Conservation (phyloP, 371 early-diverging fungal species). For the Mucor ambiguus region DNA sequence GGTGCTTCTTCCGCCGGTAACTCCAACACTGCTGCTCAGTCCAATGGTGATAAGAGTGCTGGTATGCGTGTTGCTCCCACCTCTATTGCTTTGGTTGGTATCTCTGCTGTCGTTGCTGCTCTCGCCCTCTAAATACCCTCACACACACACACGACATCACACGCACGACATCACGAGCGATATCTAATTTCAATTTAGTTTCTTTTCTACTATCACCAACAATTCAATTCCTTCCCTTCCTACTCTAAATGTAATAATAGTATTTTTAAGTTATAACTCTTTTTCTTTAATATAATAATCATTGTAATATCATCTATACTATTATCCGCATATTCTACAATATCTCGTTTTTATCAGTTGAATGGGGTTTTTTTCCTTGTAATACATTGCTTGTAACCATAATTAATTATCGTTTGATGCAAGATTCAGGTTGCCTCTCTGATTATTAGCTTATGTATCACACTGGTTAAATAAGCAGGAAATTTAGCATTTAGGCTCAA, state of each 20-base stretch:
- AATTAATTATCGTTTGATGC: background rate
- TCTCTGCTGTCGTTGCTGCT: conserved; percentile 20
- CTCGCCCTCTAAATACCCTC: background rate
- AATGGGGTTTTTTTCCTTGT: background rate
- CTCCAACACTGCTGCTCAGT: conserved; percentile 16
- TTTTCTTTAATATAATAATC: conserved; percentile 5
- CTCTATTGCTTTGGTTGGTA: conserved; percentile 13
- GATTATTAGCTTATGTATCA: background rate
- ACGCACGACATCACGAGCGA: background rate
- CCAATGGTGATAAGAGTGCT: conserved; percentile 8
- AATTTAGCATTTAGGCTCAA: background rate
- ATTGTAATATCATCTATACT: conserved; percentile 5
- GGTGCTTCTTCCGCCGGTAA: conserved; percentile 1
- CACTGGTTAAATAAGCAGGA: background rate
- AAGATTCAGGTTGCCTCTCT: background rate
- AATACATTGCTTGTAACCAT: conserved; percentile 2
- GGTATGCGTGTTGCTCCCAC: conserved; percentile 14
- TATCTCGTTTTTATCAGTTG: background rate
- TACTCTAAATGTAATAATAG: conserved; percentile 15
- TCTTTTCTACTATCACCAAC: background rate
- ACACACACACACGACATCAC: background rate
- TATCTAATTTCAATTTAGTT: conserved; percentile 3
- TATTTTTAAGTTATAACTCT: background rate
- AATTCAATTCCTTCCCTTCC: background rate
- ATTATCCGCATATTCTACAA: background rate